These are phyloP conservation scores for Tetrahymena elliotti DNA, from an alignment of 73 alveolate species.

Conservation along the genomic window DNA sequence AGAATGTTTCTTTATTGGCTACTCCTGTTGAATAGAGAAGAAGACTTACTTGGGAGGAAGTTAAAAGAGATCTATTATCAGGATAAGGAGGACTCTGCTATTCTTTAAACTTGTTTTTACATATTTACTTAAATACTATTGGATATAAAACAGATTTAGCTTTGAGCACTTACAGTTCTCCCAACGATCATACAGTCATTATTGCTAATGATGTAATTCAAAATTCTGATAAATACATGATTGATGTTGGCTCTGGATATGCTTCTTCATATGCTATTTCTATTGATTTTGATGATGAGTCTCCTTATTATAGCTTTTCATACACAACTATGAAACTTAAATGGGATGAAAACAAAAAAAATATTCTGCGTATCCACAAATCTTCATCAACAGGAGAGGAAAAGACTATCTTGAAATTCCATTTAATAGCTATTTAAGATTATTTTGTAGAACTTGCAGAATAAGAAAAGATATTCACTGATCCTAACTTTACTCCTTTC, in stretches of 20 bases:
- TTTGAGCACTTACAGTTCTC: neutral
- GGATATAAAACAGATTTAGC: neutral
- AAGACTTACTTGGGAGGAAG: neutral
- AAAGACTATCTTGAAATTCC: neutral
- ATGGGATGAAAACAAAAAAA: neutral
- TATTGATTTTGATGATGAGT: neutral
- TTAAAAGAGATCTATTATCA: neutral
- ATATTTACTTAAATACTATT: neutral
- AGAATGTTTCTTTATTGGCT: neutral
- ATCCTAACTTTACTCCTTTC: neutral
- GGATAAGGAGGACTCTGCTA: neutral
- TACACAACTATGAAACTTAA: neutral
- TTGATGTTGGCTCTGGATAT: neutral
- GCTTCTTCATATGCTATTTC: neutral
- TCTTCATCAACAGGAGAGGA: neutral
- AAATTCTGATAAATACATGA: neutral
- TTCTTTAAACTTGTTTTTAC: neutral
- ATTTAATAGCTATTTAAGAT: neutral
- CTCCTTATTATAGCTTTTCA: neutral
- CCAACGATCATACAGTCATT: neutral
- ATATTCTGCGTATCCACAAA: neutral
- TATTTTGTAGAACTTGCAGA: neutral
- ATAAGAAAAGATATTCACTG: neutral
- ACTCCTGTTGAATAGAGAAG: neutral
- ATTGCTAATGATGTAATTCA: neutral